Base-by-base conservation (phyloP, 78 protist genomes). In the Monosiga brevicollis region DNA sequence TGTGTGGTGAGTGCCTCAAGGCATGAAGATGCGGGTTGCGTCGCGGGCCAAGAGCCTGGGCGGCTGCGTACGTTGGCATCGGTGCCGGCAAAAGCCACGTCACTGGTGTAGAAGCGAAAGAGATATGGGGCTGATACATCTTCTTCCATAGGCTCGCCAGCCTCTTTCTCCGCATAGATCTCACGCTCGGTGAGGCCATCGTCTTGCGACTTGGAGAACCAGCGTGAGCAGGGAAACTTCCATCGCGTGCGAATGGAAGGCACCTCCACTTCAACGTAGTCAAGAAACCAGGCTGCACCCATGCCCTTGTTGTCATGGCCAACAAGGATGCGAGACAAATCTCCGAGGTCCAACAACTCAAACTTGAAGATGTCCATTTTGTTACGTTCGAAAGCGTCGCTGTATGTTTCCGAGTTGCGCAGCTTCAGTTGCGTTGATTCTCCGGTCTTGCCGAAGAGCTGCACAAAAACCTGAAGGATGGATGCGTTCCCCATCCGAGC, bases 241-340 rank as follows among this genome's bases (percentile, higher is more conserved):
- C 15, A 75, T 39, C n/a, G 6, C 26, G 26, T 6, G 78, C 78
- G 34, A 15, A 36, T 6, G 26, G 54, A 39, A 15, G 78, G 78
- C 38, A 39, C 40, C 40, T 38, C 38, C 6, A 39, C 78, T 20
- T 6, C 15, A 15, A 75, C 15, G 54, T 75, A 6, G 15, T 75
- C 78, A 36, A 75, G 40, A 15, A 75, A 75, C 78, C 78, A 75
- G n/a, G 78, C 38, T 15, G n/a, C 15, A 15, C 78, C 78, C 26
- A 15, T 11, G 11, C 78, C 78, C 11, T 36, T 75, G 78, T 75
- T 75, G 78, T 75, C 15, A 15, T 75, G 78, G 78, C 78, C 78
- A 75, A 75, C 40, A 36, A 75, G 6, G 15, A 6, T 15, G n/a
- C 78, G 78, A 15, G 6, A 15, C 6, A 75, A 15, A 6, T 75